These are phyloP conservation scores for Pythium monospermum DNA, from an alignment of 352 stramenopile genomes.

Conservation along the genomic window DNA sequence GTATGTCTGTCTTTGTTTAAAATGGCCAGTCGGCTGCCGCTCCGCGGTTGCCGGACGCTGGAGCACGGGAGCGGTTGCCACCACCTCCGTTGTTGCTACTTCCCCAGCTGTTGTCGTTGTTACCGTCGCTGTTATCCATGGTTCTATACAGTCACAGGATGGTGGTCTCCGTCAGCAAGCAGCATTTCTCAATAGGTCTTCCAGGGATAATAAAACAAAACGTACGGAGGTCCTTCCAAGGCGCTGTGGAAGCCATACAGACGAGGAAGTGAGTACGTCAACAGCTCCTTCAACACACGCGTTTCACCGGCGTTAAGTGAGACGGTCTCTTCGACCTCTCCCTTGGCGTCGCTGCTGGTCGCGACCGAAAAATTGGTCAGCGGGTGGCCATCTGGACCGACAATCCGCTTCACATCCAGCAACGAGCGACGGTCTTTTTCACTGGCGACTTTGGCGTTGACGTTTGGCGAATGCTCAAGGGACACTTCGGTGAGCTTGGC, in stretches of 20 bases:
- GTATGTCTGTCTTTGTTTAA: constrained; percentile 21
- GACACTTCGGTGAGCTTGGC: constrained; percentile 54
- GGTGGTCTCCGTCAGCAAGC: not conserved
- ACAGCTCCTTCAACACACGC: constrained; percentile 55
- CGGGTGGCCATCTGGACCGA: constrained; percentile 42
- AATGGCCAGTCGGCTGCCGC: constrained; percentile 73
- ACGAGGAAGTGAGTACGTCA: constrained; percentile 72
- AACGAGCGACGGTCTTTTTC: constrained; percentile 38
- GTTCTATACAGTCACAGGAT: constrained; percentile 27
- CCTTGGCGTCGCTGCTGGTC: constrained; percentile 34
- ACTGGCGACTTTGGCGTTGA: constrained; percentile 54
- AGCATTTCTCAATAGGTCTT: not conserved
- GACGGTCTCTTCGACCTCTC: constrained; percentile 33
- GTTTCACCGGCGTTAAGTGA: constrained; percentile 68
- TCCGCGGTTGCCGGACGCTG: constrained; percentile 8
- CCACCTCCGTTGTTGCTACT: constrained; percentile 13
- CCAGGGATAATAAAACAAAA: not conserved
- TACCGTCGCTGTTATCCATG: constrained; percentile 38
- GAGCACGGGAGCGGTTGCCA: constrained; percentile 11
- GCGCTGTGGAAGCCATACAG: constrained; percentile 74
- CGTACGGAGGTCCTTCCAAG: constrained; percentile 68
- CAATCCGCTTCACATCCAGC: constrained; percentile 43
- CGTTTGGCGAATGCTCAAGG: constrained; percentile 72
- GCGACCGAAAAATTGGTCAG: constrained; percentile 43
- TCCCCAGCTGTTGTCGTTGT: constrained; percentile 22